Evolutionary conservation across 2,329 filamentous ascomycete genomes (phyloP).

Genomic region (Fusarium burgessii): DNA sequence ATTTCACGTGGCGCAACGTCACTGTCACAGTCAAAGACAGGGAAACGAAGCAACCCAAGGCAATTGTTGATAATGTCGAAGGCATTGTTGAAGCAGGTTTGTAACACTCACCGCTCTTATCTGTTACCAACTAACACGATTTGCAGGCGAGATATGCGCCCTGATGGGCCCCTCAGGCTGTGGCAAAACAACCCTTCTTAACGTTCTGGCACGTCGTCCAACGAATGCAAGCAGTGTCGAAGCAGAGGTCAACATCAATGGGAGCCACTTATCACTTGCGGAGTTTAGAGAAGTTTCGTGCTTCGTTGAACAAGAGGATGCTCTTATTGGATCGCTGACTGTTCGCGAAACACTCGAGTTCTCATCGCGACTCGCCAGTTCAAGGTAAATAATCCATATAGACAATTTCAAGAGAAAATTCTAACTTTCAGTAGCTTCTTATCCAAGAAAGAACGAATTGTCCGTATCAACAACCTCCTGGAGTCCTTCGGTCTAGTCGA

Average conservation of each 20-base stretch:
- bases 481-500: conserved; percentile 77
- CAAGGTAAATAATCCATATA: conserved; percentile 56
- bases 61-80: conserved; percentile 72
- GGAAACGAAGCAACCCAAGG: conserved; percentile 70
- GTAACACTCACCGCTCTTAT: not conserved
- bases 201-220: conserved; percentile 74
- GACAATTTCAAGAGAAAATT: not conserved
- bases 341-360: conserved; percentile 84
- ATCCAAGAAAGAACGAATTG: conserved; percentile 65
- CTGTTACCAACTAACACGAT: not conserved
- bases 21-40: conserved; percentile 80
- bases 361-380: conserved; percentile 75
- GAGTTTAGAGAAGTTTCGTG: conserved; percentile 74
- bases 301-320: conserved; percentile 91
- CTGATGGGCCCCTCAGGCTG: conserved; percentile 81
- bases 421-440: conserved; percentile 48
- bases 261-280: conserved; percentile 61
- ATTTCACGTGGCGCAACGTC: conserved; percentile 74
- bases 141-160: conserved; percentile 75
- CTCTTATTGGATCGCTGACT: conserved; percentile 82
- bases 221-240: conserved; percentile 57
- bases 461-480: conserved; percentile 75
- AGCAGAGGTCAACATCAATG: conserved; percentile 70
- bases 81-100: conserved; percentile 73
- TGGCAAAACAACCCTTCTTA: conserved; percentile 87